Evolutionary conservation across 2,329 filamentous ascomycete genomes (phyloP), one percentile per base, ranked within the genome.

Genomic region (Ramularia endophylla): DNA sequence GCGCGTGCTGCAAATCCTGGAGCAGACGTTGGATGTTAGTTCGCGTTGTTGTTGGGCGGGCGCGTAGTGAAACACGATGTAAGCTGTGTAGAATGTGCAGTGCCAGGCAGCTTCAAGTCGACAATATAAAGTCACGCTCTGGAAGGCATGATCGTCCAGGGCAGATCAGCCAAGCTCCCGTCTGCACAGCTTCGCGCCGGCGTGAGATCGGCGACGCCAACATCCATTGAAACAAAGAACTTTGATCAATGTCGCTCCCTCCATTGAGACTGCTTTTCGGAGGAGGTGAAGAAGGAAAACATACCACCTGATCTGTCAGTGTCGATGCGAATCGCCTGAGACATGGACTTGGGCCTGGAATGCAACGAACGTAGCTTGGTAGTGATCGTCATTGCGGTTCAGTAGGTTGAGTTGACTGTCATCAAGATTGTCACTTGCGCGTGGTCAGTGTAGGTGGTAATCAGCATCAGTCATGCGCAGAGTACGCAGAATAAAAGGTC

Each of bases 1-100:
- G 32, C 18, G 32, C 32, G 32, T 19, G 32, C 20, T 8, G 32
- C 32, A n/a, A 34, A 19, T 27, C 32, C 39, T 41, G 39, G 30
- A 13, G 12, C 25, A 22, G 33, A 25, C 31, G 15, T n/a, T 12
- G 20, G 20, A 8, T 15, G 20, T 34, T 34, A 34, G 32, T 25
- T 25, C 11, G 6, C 11, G 22, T 25, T 25, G 22, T 6, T 25
- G 6, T 25, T 25, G 22, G 22, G 6, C 6, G 22, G 11, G 22
- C 22, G 22, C 22, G 22, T 25, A 6, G 22, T 25, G 22, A 25
- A 25, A 25, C 22, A 25, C 22, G 11, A 11, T 15, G n/a, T 16
- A 27, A 27, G 18, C 18, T 2, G 13, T 31, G 17, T 29, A 6
- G 15, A 15, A 27, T 15, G 32, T 19, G 37, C 37, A 29, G 22